phyloP scores from a whole-genome alignment of 2,329 filamentous ascomycete species.

The Monosporascus sp. region DNA sequence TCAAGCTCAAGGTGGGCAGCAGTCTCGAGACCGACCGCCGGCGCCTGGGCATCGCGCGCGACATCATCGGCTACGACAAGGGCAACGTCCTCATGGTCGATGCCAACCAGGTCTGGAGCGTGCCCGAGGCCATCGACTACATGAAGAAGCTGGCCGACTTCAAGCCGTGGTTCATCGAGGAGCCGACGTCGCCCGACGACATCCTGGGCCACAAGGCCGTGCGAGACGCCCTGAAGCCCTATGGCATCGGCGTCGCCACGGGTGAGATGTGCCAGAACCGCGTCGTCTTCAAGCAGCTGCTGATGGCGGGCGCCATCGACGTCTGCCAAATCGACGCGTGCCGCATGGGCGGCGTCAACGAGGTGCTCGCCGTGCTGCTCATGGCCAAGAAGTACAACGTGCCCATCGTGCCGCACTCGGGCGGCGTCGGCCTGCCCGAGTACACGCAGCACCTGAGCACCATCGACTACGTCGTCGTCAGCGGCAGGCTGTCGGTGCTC shows the following conservation, averaged over 20 bases:
- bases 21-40: slow-evolving; percentile 66
- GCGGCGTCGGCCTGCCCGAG: slow-evolving; percentile 84
- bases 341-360: slow-evolving; percentile 84
- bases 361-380: slow-evolving; percentile 83
- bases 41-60: slow-evolving; percentile 66
- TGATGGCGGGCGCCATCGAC: slow-evolving; percentile 74
- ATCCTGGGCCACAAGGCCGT: slow-evolving; percentile 83
- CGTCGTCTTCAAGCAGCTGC: slow-evolving; percentile 88
- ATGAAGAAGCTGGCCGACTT: slow-evolving; percentile 79
- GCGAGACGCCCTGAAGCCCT: slow-evolving; percentile 68
- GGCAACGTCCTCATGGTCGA: slow-evolving; percentile 89
- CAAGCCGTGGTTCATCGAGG: slow-evolving; percentile 91
- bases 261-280: slow-evolving; percentile 96
- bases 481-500: slow-evolving; percentile 72
- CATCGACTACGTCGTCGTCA: slow-evolving; percentile 87
- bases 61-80: slow-evolving; percentile 75
- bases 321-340: slow-evolving; percentile 89
- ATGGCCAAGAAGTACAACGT: slow-evolving; percentile 75
- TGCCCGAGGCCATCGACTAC: slow-evolving; percentile 81
- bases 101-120: slow-evolving; percentile 89
- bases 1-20: slow-evolving; percentile 86
- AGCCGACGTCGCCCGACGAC: slow-evolving; percentile 86
- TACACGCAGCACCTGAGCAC: slow-evolving; percentile 91
- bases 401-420: slow-evolving; percentile 83
- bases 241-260: slow-evolving; percentile 78